phyloP scores from a whole-genome alignment of 306 rosid species.

The Oxytropis ochrocephala region DNA sequence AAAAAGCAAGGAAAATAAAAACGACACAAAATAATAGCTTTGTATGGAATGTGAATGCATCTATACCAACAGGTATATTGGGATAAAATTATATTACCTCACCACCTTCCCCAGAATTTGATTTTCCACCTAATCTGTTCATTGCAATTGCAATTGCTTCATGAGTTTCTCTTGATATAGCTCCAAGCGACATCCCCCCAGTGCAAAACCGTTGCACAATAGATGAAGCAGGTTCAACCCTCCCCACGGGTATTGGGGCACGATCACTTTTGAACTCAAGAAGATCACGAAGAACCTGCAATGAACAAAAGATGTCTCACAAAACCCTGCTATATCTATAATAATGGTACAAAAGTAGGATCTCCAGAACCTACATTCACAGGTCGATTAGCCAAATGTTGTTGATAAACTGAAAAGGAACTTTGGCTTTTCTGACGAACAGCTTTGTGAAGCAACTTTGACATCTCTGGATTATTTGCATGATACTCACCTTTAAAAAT shows the following conservation, averaged over 20 bases:
- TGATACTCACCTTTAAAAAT: slow-evolving; percentile 79
- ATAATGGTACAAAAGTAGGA: slow-evolving; percentile 1
- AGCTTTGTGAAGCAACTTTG: slow-evolving; percentile 99
- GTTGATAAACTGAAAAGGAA: slow-evolving; percentile 93
- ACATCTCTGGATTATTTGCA: slow-evolving; percentile 99
- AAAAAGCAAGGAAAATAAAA: neutral
- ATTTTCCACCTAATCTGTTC: slow-evolving; percentile 97
- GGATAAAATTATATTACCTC: slow-evolving; percentile 53
- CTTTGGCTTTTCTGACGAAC: slow-evolving; percentile 96
- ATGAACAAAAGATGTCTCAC: slow-evolving; percentile 10
- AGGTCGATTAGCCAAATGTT: slow-evolving; percentile 96
- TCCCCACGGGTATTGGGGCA: slow-evolving; percentile 88
- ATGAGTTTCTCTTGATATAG: slow-evolving; percentile 97
- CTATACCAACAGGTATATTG: neutral
- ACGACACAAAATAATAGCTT: neutral
- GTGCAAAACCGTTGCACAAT: slow-evolving; percentile 96
- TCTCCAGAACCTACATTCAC: slow-evolving; percentile 64
- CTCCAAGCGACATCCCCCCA: slow-evolving; percentile 99
- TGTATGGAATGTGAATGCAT: neutral
- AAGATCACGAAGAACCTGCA: slow-evolving; percentile 95
- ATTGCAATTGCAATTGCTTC: slow-evolving; percentile 98
- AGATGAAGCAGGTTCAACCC: slow-evolving; percentile 88
- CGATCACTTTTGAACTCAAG: slow-evolving; percentile 90
- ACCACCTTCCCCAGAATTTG: slow-evolving; percentile 99
- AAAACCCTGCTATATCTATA: neutral